These are phyloP conservation scores for Aureobasidium sp. DNA, from an alignment of 2,329 filamentous ascomycete species.

Conservation along the genomic window DNA sequence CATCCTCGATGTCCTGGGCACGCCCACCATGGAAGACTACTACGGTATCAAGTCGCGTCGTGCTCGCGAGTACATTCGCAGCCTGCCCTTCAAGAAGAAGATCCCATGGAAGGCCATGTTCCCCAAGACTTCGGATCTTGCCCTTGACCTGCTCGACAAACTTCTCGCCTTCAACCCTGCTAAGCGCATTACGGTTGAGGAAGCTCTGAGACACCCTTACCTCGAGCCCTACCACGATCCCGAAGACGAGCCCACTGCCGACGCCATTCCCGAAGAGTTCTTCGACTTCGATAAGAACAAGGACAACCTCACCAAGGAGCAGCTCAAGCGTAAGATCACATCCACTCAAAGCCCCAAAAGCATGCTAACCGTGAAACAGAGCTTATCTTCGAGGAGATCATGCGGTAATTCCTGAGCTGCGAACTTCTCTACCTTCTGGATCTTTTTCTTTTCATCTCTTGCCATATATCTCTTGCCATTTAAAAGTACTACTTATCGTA, in stretches of 20 bases:
- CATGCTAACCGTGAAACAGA: constrained; percentile 33
- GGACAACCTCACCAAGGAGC: constrained; percentile 96
- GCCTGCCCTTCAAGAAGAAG: constrained; percentile 56
- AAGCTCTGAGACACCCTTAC: constrained; percentile 95
- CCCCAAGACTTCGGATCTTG: constrained; percentile 97
- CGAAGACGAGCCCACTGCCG: constrained; percentile 93
- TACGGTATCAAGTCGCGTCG: constrained; percentile 99
- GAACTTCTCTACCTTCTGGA: constrained; percentile 1
- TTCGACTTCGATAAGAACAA: constrained; percentile 99
- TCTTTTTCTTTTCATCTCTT: constrained; percentile 4
- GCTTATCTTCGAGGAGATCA: constrained; percentile 97
- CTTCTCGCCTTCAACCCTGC: constrained; percentile 96
- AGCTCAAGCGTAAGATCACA: constrained; percentile 67
- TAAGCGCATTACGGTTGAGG: constrained; percentile 97
- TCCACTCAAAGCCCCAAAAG: constrained; percentile 13
- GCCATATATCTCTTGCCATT: constrained; percentile 15
- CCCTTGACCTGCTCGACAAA: constrained; percentile 89
- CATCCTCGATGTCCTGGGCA: constrained; percentile 94
- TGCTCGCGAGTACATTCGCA: constrained; percentile 95
- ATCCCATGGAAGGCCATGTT: constrained; percentile 95
- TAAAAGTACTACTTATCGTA: constrained; percentile 15
- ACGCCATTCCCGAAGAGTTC: constrained; percentile 96
- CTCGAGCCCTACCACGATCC: constrained; percentile 98
- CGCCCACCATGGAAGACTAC: constrained; percentile 99
- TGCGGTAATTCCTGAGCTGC: constrained; percentile 44